Evolutionary conservation across 192 early-diverging fungal genomes (phyloP), one percentile per base, ranked within the genome.

Genomic region (Geosiphon pyriformis): DNA sequence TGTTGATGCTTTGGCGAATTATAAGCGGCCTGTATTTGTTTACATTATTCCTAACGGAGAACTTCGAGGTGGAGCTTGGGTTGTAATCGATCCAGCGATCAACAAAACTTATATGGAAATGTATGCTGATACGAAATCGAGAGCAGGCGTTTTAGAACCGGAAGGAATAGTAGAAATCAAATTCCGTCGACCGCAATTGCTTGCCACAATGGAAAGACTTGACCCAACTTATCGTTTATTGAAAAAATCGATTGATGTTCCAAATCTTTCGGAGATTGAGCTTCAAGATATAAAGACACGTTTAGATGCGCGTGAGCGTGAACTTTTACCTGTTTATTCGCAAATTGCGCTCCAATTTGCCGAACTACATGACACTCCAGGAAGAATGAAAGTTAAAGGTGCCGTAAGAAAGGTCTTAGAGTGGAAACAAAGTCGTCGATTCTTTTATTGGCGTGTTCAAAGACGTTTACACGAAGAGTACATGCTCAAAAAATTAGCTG

Each of bases 101-200:
- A 98, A 99, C 77, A 76, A 88, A 27, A 87, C 95, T 55, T 89
- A 92, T 87, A 99, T 99, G 96, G 96, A 99, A 76, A 99, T 99
- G 96, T 99, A 99, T 68, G 94, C 94, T 20, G 93, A 96, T 73
- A 81, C 80, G 53, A 80, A 92, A 46, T 84, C 94, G 7, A 88
- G 96, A 55, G 96, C 91, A 58, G 94, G 96, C 67, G 94, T 99
- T 8, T 73, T 99, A 2, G 96, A 99, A 79, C 95, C 96, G 32
- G 88, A 96, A 62, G 96, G 96, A 71, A 90, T 97, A 61, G 93
- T 97, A 26, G 94, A 95, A 74, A 98, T 99, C 84, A 99, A 99
- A 82, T 98, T 90, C 87, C 86, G 95, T 25, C 91, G 90, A 74
- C 88, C 94, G 29, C 94, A 96, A 76, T 67, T 99, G 57, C 74